phyloP scores from a whole-genome alignment of 2,329 filamentous ascomycete species.

The Aspergillus candidus region DNA sequence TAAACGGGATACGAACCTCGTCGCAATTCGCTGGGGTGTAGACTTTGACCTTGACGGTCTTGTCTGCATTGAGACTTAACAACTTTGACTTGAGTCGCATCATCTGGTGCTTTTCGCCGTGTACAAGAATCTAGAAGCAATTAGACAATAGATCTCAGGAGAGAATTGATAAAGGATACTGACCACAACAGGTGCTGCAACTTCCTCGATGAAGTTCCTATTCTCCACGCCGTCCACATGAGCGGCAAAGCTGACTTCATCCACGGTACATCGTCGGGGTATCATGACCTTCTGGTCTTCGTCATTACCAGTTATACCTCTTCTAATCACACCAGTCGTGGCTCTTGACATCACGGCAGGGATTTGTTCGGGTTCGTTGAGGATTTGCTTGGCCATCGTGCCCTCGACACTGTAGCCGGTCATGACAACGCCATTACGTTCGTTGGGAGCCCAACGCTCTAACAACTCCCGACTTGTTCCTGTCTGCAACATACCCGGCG shows the following conservation, averaged over 20 bases:
- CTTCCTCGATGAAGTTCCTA: constrained; percentile 91
- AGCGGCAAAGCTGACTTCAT: constrained; percentile 91
- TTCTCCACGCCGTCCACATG: constrained; percentile 97
- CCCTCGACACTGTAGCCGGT: constrained; percentile 98
- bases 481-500: constrained; percentile 96
- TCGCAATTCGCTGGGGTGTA: constrained; percentile 93
- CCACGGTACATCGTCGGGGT: constrained; percentile 82
- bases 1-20: constrained; percentile 90
- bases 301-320: constrained; percentile 54
- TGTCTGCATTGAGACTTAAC: constrained; percentile 80
- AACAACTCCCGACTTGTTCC: constrained; percentile 88
- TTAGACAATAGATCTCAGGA: background rate
- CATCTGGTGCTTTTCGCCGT: constrained; percentile 97
- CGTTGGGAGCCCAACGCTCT: constrained; percentile 91
- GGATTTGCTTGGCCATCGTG: constrained; percentile 93
- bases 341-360: constrained; percentile 81
- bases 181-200: constrained; percentile 85
- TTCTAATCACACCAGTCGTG: constrained; percentile 48
- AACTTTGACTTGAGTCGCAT: constrained; percentile 93
- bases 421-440: constrained; percentile 96
- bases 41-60: constrained; percentile 77
- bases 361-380: constrained; percentile 92
- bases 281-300: constrained; percentile 88
- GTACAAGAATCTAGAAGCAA: constrained; percentile 71
- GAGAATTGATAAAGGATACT: constrained; percentile 35